Percentiles rank a stretch among this genome's conserved stretches.
These are phyloP conservation scores for Paragyromitra xinjiangensis DNA, from an alignment of 495 filamentous ascomycete genomes.

Conservation along the genomic window DNA sequence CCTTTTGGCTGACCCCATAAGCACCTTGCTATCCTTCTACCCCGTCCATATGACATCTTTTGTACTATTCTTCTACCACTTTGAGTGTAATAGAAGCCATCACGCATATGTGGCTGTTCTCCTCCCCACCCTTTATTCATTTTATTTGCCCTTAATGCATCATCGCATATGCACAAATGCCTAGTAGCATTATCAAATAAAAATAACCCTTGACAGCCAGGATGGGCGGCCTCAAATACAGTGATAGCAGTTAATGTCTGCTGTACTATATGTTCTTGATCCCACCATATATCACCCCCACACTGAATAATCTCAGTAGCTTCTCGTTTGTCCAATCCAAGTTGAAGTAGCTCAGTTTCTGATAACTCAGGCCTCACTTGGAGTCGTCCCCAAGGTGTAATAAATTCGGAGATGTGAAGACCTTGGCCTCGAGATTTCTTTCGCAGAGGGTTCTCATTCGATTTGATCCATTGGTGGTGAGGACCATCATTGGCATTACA, in stretches of 20 bases:
- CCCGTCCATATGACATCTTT: background rate
- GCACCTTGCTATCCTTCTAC: background rate
- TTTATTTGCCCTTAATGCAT: constrained; percentile 5
- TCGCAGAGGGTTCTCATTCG: constrained; percentile 4
- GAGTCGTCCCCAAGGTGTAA: constrained; percentile 1
- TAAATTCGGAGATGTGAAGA: constrained; percentile 8
- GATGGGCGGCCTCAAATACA: background rate
- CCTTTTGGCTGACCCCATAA: background rate
- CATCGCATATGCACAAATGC: background rate
- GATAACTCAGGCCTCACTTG: background rate
- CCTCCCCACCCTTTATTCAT: background rate
- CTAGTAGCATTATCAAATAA: constrained; percentile 6
- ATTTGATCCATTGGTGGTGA: constrained; percentile 5
- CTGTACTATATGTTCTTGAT: constrained; percentile 4
- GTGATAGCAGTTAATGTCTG: background rate
- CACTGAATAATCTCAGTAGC: background rate
- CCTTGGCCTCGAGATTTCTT: constrained; percentile 11
- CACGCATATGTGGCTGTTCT: background rate
- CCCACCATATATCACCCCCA: constrained; percentile 2
- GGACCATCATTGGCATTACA: constrained; percentile 14
- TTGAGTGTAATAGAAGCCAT: background rate
- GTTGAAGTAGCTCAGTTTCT: background rate
- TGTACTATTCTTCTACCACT: background rate
- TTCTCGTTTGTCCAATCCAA: background rate
- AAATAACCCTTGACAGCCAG: background rate